Percentiles rank a stretch among this genome's conserved stretches.
Evolutionary conservation across 148 eudicot genomes (phyloP).

Genomic region (Chenopodium formosanum): DNA sequence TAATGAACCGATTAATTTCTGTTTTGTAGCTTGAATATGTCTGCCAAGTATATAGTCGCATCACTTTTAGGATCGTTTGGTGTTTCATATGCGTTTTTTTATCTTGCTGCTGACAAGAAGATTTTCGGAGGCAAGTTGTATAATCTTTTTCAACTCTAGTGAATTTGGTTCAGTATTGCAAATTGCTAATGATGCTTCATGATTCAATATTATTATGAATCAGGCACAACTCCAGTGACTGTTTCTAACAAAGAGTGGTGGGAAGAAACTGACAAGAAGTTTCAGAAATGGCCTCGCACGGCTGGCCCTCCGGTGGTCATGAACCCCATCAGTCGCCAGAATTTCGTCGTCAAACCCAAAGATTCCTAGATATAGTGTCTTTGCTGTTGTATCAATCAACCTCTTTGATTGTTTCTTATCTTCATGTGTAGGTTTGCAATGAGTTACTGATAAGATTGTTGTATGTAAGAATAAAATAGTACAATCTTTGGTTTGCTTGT

Average conservation of each 20-base stretch:
- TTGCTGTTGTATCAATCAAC: background rate
- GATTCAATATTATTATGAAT: background rate
- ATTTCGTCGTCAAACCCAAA: slow-evolving; percentile 28
- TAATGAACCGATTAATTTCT: background rate
- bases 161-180: background rate
- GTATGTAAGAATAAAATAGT: background rate
- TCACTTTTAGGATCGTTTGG: slow-evolving; percentile 32
- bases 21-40: slow-evolving; percentile 25
- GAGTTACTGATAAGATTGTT: background rate
- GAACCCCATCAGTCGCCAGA: slow-evolving; percentile 39
- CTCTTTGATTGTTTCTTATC: background rate
- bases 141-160: background rate
- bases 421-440: background rate
- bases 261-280: slow-evolving; percentile 32
- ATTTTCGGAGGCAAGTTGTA: slow-evolving; percentile 32
- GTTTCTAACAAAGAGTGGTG: slow-evolving; percentile 35
- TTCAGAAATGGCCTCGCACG: slow-evolving; percentile 38
- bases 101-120: slow-evolving; percentile 32
- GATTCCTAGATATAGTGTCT: slow-evolving; percentile 15
- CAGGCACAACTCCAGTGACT: slow-evolving; percentile 32
- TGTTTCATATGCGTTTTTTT: slow-evolving; percentile 22
- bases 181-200: too few relatives aligned
- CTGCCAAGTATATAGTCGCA: slow-evolving; percentile 27
- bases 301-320: slow-evolving; percentile 37
- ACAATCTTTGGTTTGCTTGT: too few relatives aligned